phyloP scores from a whole-genome alignment of 2,329 filamentous ascomycete species.

The Bretziella fagacearum region DNA sequence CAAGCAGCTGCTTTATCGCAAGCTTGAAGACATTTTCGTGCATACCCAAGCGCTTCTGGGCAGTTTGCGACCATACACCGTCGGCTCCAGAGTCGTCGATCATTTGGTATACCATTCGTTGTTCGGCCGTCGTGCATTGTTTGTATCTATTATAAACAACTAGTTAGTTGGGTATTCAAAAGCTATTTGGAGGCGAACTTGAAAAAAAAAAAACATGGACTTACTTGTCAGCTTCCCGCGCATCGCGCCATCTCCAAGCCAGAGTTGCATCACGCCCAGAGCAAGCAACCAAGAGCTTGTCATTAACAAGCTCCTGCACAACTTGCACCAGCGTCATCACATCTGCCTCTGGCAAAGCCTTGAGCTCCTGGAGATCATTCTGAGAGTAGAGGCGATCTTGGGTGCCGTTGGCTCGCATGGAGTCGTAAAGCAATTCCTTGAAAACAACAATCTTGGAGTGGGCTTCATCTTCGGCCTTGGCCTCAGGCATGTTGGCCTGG shows the following conservation, averaged over 20 bases:
- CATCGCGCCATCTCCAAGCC: slow-evolving; percentile 41
- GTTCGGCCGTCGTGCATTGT: slow-evolving; percentile 50
- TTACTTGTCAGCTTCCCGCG: slow-evolving; percentile 46
- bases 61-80: slow-evolving; percentile 79
- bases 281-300: slow-evolving; percentile 40
- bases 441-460: slow-evolving; percentile 31
- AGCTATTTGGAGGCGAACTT: not conserved
- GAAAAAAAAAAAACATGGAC: slow-evolving; percentile 15
- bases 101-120: slow-evolving; percentile 67
- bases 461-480: slow-evolving; percentile 14
- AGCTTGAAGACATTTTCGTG: slow-evolving; percentile 70
- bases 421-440: slow-evolving; percentile 41
- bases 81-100: slow-evolving; percentile 74
- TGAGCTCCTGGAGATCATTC: slow-evolving; percentile 38
- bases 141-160: slow-evolving; percentile 32
- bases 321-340: slow-evolving; percentile 36
- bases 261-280: slow-evolving; percentile 26
- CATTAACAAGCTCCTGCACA: slow-evolving; percentile 40
- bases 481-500: slow-evolving; percentile 2
- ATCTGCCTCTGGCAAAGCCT: slow-evolving; percentile 40
- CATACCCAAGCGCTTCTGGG: slow-evolving; percentile 64
- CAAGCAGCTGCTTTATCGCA: slow-evolving; percentile 67
- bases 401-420: slow-evolving; percentile 33
- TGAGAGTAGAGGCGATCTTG: slow-evolving; percentile 38
- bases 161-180: not conserved